These are phyloP conservation scores for Daldinia vernicosa DNA, from an alignment of 495 filamentous ascomycete species.

Conservation along the genomic window DNA sequence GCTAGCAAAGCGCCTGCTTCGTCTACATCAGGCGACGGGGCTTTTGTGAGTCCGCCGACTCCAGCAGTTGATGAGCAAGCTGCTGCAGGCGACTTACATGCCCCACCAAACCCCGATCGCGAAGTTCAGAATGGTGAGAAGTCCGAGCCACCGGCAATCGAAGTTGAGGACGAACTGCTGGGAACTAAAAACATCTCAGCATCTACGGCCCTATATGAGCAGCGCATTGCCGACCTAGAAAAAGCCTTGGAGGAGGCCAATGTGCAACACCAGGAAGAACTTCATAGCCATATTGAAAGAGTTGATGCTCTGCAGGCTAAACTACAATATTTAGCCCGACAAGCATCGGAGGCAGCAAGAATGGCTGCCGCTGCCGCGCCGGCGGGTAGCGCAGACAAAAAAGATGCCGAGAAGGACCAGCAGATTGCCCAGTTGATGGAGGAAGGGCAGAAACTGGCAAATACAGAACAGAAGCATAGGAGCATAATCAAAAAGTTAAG, in stretches of 20 bases:
- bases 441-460: conserved; percentile 89
- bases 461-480: conserved; percentile 83
- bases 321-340: conserved; percentile 82
- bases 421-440: conserved; percentile 88
- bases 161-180: neutral
- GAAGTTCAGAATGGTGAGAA: conserved; percentile 5
- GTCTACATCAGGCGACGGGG: neutral
- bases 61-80: conserved; percentile 9
- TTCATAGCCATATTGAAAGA: conserved; percentile 82
- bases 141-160: neutral
- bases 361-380: conserved; percentile 67
- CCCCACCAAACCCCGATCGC: conserved; percentile 14
- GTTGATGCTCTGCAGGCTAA: conserved; percentile 94
- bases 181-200: conserved; percentile 1
- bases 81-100: neutral
- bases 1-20: neutral
- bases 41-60: neutral
- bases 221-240: conserved; percentile 59
- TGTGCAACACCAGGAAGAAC: conserved; percentile 77
- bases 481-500: conserved; percentile 86
- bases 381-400: conserved; percentile 73
- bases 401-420: conserved; percentile 87
- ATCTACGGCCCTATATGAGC: conserved; percentile 40
- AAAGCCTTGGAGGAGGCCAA: conserved; percentile 68
- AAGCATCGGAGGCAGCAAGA: conserved; percentile 76